Evolutionary conservation across 306 rosid genomes (phyloP), one percentile per base, ranked within the genome.

Genomic region (Adenanthera pavonina): DNA sequence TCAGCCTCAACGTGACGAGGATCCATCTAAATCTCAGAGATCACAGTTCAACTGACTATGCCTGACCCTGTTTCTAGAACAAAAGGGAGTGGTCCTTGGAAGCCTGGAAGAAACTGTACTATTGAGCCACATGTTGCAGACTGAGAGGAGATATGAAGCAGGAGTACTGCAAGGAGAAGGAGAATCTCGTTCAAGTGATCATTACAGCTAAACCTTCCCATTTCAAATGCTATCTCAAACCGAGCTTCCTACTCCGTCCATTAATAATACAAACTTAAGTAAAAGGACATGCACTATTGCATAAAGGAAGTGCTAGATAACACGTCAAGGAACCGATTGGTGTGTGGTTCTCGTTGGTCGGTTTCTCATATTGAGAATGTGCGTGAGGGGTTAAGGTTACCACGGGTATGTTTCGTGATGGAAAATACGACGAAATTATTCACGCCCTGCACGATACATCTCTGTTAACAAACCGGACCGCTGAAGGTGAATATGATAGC

Each of bases 41-140:
- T 15, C 36, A 20, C 16, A 7, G 7, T 41, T 5, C 5, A 33
- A 17, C 15, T 35, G 34, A 76, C 87, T 53, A 20, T 20, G 20
- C 66, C 90, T 33, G 30, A 91, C 97, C 98, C 94, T 0, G 97
- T 89, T 88, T 92, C 89, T 8, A 90, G 88, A 0, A 83, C 48
- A 65, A 92, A 90, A 14, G 97, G 97, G 54, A 93, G 94, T 47
- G 93, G 83, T 20, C 92, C 94, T 2, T 75, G 51, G 76, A 90
- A 86, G 16, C 97, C 97, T n/a, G 97, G 97, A 72, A 93, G 93
- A 64, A 14, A 85, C 74, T 85, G 38, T 1, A 88, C 89, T 13
- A 40, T 72, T 8, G 80, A 71, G 12, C 74, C 73, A 61, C 87
- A 59, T 2, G 2, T 15, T 47, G 85, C 77, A 43, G 64, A 10